Evolutionary conservation across 1,284 basidiomycete genomes (phyloP).

Genomic region (Austroboletus niveus): DNA sequence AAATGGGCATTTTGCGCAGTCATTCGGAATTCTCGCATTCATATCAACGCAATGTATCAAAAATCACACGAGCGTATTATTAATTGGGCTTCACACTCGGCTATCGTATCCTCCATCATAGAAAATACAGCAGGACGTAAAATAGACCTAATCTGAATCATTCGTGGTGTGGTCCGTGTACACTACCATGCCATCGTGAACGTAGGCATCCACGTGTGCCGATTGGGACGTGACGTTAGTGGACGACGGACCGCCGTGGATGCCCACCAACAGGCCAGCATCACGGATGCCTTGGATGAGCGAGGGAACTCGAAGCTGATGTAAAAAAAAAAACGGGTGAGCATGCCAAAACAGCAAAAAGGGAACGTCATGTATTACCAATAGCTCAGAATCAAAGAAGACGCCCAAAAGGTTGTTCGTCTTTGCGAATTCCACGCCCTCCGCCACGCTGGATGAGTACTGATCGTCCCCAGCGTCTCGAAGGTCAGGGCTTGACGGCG

Average conservation of each 20-base stretch:
- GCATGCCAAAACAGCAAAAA: conserved; percentile 8
- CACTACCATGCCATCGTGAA: conserved; percentile 58
- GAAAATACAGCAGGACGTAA: conserved; percentile 19
- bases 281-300: conserved; percentile 85
- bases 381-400: conserved; percentile 84
- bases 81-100: conserved; percentile 14
- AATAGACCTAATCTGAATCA: conserved; percentile 36
- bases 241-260: conserved; percentile 61
- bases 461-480: conserved; percentile 36
- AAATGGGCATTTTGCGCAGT: background rate
- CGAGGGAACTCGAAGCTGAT: conserved; percentile 73
- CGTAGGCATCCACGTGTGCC: conserved; percentile 60
- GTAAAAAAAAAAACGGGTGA: conserved; percentile 12
- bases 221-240: conserved; percentile 40
- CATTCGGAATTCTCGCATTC: conserved; percentile 16
- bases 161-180: conserved; percentile 61
- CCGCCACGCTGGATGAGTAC: conserved; percentile 73
- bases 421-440: conserved; percentile 94
- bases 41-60: conserved; percentile 29
- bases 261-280: conserved; percentile 82
- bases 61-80: conserved; percentile 19
- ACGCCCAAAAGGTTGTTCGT: conserved; percentile 93
- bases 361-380: conserved; percentile 51
- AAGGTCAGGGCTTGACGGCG: conserved; percentile 45
- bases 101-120: conserved; percentile 27